A percentile compares a stretch with the other conserved stretches of the same genome.
Conservation (phyloP, 2,329 filamentous ascomycete genomes). For the Penicillium capsulatum region DNA sequence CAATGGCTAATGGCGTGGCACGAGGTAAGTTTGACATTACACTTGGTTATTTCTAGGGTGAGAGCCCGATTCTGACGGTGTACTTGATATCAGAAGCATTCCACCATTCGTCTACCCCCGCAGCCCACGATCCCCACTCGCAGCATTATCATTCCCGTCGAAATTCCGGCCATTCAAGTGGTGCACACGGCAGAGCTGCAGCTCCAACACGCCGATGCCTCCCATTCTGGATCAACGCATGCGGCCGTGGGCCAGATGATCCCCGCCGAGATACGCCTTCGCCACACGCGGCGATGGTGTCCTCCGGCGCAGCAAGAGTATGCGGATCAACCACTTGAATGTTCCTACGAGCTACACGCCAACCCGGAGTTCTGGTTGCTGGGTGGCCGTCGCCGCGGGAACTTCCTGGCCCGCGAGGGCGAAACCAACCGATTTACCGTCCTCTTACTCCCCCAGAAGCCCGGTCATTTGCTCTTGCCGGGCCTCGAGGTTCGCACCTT, state of each 20-base stretch:
- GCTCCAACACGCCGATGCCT: conserved; percentile 26
- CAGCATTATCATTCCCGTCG: conserved; percentile 81
- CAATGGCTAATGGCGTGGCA: conserved; percentile 57
- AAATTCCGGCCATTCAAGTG: conserved; percentile 76
- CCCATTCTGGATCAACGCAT: conserved; percentile 27
- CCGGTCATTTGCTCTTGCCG: conserved; percentile 75
- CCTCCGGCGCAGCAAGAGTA: conserved; percentile 29
- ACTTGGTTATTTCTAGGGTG: conserved; percentile 12
- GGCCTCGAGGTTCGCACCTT: conserved; percentile 69
- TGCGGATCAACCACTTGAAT: conserved; percentile 57
- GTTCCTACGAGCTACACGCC: conserved; percentile 76
- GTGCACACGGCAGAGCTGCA: conserved; percentile 65
- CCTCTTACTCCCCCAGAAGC: conserved; percentile 72
- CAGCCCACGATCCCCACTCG: conserved; percentile 44
- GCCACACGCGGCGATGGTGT: conserved; percentile 55
- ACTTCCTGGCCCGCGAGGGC: conserved; percentile 56
- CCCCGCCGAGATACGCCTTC: conserved; percentile 47
- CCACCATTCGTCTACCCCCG: conserved; percentile 30
- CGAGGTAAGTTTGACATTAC: conserved; percentile 37
- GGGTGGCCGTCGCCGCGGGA: conserved; percentile 73
- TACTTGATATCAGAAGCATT: conserved; percentile 29
- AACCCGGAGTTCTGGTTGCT: conserved; percentile 76
- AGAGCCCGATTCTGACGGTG: conserved; percentile 5
- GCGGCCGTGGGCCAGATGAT: conserved; percentile 47
- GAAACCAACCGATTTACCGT: conserved; percentile 58